These are phyloP conservation scores for Pyrenopolyporus hunteri DNA, from an alignment of 495 filamentous ascomycete species.

Conservation along the genomic window DNA sequence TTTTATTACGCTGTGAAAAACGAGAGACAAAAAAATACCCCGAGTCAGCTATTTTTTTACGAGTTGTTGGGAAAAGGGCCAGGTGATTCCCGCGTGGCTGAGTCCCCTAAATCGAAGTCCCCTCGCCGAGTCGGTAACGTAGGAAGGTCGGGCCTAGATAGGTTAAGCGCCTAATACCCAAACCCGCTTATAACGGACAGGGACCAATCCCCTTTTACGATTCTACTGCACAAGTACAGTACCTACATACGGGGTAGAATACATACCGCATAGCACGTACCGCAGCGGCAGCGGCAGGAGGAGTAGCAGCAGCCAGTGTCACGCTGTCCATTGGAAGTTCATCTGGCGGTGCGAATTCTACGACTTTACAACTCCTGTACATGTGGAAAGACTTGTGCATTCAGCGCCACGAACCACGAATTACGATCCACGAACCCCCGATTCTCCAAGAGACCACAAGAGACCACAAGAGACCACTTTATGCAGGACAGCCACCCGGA, in stretches of 20 bases:
- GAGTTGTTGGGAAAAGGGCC: conserved; percentile 20
- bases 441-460: too few relatives aligned
- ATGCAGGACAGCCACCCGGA: background rate
- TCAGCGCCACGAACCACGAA: conserved; percentile 1
- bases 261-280: background rate
- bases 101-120: background rate
- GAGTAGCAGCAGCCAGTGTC: background rate
- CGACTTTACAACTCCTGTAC: background rate
- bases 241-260: background rate
- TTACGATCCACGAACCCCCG: too few relatives aligned
- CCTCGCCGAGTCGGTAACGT: too few relatives aligned
- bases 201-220: conserved; percentile 20
- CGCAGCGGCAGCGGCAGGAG: too few relatives aligned
- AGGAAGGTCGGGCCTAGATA: conserved; percentile 12
- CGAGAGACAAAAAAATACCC: conserved; percentile 6
- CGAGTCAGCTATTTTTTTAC: conserved; percentile 20
- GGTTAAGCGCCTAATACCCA: conserved; percentile 18
- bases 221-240: background rate
- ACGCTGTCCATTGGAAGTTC: conserved; percentile 1
- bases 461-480: too few relatives aligned
- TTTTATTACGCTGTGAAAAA: conserved; percentile 14
- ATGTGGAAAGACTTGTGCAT: background rate
- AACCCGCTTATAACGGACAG: conserved; percentile 11
- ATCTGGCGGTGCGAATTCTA: conserved; percentile 1
- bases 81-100: conserved; percentile 32